A percentile compares a stretch with the other conserved stretches of the same genome.
Conservation (phyloP, 148 eudicot species). For the Silene latifolia region DNA sequence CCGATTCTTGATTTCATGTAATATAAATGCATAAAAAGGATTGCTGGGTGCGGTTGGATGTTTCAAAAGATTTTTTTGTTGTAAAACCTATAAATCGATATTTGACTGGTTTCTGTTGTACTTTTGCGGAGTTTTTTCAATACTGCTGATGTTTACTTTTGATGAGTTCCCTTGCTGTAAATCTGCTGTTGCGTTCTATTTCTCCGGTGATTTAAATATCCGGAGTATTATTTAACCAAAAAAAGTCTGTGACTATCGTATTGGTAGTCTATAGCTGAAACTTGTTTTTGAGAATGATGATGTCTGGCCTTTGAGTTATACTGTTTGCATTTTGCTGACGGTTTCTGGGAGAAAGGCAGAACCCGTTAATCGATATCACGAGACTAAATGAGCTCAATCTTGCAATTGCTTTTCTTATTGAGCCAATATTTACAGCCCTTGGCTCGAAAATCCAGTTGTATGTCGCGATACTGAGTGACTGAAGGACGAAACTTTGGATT, state of each 20-base stretch:
- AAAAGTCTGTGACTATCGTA: too few species aligned
- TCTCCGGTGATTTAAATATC: neutral
- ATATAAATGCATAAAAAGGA: neutral
- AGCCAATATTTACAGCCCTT: too few species aligned
- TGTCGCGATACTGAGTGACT: too few species aligned
- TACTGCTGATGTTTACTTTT: neutral
- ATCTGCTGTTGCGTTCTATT: neutral
- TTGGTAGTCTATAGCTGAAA: neutral
- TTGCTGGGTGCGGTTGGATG: neutral
- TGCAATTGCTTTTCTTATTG: too few species aligned
- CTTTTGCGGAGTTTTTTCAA: neutral
- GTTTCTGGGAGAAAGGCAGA: too few species aligned
- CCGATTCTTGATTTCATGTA: neutral
- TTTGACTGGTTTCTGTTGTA: neutral
- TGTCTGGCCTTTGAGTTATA: too few species aligned
- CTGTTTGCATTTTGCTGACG: too few species aligned
- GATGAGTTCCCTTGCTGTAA: neutral
- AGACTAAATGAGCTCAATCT: too few species aligned
- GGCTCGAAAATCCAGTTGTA: too few species aligned
- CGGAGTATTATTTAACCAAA: too few species aligned
- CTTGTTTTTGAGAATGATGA: neutral
- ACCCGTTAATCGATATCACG: too few species aligned
- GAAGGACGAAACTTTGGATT: too few species aligned
- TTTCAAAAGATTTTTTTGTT: neutral
- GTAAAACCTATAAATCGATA: neutral